Percentiles rank a stretch among this genome's conserved stretches.
Conservation (phyloP, 257 asterid species). For the Parsonsia alboflavescens region DNA sequence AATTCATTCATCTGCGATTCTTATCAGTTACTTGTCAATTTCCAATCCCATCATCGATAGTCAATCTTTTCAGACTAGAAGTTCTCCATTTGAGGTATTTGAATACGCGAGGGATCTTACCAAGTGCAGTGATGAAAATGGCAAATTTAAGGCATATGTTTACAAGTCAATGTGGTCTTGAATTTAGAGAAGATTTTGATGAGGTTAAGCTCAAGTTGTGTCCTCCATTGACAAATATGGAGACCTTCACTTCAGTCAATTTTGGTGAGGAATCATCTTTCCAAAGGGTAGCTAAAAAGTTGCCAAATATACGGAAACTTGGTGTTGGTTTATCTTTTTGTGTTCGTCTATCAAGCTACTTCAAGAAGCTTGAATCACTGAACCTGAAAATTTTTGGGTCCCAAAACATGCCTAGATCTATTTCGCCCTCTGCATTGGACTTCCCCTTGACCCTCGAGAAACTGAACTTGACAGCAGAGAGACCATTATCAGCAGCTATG, state of each 20-base stretch:
- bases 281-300: neutral
- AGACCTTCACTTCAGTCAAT: neutral
- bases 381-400: neutral
- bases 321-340: neutral
- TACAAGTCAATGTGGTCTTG: neutral
- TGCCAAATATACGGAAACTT: conserved; percentile 7
- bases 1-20: no score
- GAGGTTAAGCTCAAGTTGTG: neutral
- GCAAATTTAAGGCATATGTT: neutral
- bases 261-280: neutral
- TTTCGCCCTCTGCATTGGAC: neutral
- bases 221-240: neutral
- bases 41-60: no score
- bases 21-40: no score
- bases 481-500: neutral
- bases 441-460: neutral
- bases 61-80: neutral
- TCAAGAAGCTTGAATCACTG: neutral
- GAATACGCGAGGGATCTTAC: neutral
- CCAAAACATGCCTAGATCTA: no score
- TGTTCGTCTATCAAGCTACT: neutral
- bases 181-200: neutral
- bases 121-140: neutral
- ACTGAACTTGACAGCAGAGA: neutral
- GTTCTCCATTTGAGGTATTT: neutral